A percentile compares a stretch with the other conserved stretches of the same genome.
Evolutionary conservation across 306 rosid species (phyloP).

Genomic region (Arachis stenosperma): DNA sequence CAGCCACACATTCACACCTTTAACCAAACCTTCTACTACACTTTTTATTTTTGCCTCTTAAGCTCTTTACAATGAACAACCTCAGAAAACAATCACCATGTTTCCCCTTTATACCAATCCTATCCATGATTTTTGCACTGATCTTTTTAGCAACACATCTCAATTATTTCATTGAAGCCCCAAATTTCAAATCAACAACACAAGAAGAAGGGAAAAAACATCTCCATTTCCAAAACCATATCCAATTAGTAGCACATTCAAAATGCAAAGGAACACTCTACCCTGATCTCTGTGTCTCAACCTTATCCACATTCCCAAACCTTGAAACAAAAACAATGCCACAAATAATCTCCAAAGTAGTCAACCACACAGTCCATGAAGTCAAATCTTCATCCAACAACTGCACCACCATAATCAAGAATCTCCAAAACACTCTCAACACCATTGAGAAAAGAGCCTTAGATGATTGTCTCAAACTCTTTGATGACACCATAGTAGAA

Average conservation of each 20-base stretch:
- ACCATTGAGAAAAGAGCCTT: conserved; percentile 54
- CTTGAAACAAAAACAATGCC: conserved; percentile 59
- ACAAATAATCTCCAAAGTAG: conserved; percentile 52
- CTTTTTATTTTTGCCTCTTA: neutral
- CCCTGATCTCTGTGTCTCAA: conserved; percentile 68
- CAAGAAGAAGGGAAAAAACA: conserved; percentile 4
- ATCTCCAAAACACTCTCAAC: conserved; percentile 34
- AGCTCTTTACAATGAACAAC: conserved; percentile 16
- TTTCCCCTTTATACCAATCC: neutral
- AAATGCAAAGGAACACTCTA: conserved; percentile 74
- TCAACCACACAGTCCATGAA: conserved; percentile 54
- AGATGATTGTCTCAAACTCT: conserved; percentile 76
- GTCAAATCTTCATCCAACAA: conserved; percentile 54
- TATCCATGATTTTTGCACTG: neutral
- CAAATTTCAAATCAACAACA: neutral
- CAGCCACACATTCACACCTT: conserved; percentile 25
- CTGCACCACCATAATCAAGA: conserved; percentile 48
- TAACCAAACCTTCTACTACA: neutral
- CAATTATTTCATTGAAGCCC: conserved; percentile 16
- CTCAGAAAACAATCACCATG: conserved; percentile 6
- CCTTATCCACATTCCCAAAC: conserved; percentile 61
- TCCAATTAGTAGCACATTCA: conserved; percentile 50
- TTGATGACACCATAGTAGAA: conserved; percentile 53
- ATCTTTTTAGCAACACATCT: conserved; percentile 12
- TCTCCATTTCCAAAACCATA: conserved; percentile 51